A percentile compares a stretch with the other conserved stretches of the same genome.
phyloP scores from a whole-genome alignment of 2,329 filamentous ascomycete species.

The Sphaerulina vaccinii region DNA sequence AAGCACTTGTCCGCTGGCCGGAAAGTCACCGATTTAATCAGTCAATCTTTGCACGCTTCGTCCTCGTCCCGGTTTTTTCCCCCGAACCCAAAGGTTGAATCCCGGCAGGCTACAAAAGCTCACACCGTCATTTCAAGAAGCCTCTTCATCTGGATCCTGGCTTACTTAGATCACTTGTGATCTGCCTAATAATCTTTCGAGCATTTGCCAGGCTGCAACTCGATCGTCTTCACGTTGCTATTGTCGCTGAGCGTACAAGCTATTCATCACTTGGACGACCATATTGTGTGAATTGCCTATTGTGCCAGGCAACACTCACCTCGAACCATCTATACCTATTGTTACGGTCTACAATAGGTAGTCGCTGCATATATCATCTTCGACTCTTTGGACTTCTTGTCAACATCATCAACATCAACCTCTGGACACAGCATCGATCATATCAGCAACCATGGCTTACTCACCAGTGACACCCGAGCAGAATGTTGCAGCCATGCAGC shows the following conservation, averaged over 20 bases:
- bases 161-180: constrained; percentile 27
- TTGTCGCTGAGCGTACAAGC: constrained; percentile 23
- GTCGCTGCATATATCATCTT: constrained; percentile 10
- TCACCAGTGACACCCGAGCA: constrained; percentile 44
- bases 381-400: constrained; percentile 12
- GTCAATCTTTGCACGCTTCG: constrained; percentile 27
- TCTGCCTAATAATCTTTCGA: constrained; percentile 30
- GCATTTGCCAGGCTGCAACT: constrained; percentile 34
- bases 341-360: constrained; percentile 32
- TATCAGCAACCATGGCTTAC: constrained; percentile 45
- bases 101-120: constrained; percentile 25
- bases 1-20: constrained; percentile 37
- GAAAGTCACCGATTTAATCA: constrained; percentile 33
- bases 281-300: constrained; percentile 33
- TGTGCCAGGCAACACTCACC: constrained; percentile 24
- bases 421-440: constrained; percentile 18
- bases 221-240: constrained; percentile 30
- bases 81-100: constrained; percentile 29
- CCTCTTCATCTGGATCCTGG: constrained; percentile 26
- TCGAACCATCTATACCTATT: constrained; percentile 26
- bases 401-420: constrained; percentile 17
- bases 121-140: constrained; percentile 31
- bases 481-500: constrained; percentile 73
- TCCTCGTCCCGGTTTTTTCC: constrained; percentile 26
- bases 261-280: constrained; percentile 33